phyloP scores from a whole-genome alignment of 495 filamentous ascomycete genomes.

The Hypoxylon lienhwacheense region DNA sequence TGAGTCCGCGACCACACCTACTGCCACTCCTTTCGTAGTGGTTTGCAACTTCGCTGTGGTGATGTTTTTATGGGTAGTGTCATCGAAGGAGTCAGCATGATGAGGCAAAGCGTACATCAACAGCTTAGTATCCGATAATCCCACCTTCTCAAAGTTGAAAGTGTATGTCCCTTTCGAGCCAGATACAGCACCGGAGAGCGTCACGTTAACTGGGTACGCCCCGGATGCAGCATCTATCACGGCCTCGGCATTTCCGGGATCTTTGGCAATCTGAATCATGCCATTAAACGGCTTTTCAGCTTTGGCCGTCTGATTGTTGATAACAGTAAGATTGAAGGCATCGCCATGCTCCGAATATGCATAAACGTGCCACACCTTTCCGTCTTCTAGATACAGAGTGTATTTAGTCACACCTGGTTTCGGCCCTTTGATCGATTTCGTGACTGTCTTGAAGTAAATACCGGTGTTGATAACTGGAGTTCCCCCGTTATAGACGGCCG shows the following conservation, averaged over 20 bases:
- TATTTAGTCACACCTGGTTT: conserved; percentile 76
- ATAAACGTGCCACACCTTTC: conserved; percentile 79
- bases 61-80: conserved; percentile 54
- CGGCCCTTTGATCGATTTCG: conserved; percentile 57
- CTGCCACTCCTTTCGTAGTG: conserved; percentile 82
- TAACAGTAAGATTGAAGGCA: conserved; percentile 48
- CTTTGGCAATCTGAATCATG: conserved; percentile 79
- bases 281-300: conserved; percentile 59
- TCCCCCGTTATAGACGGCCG: conserved; percentile 70
- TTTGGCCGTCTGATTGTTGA: conserved; percentile 49
- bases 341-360: conserved; percentile 57
- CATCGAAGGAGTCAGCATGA: conserved; percentile 74
- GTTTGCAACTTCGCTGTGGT: conserved; percentile 69
- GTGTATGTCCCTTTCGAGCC: conserved; percentile 68
- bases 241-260: conserved; percentile 60
- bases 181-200: conserved; percentile 63
- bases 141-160: conserved; percentile 69
- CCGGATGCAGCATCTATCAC: conserved; percentile 76
- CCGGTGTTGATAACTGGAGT: conserved; percentile 73
- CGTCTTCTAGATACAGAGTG: conserved; percentile 69
- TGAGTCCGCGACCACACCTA: conserved; percentile 68
- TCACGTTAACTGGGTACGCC: conserved; percentile 65
- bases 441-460: conserved; percentile 70
- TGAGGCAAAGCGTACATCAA: conserved; percentile 92
- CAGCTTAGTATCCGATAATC: conserved; percentile 57